A percentile compares a stretch with the other conserved stretches of the same genome.
Evolutionary conservation across 768 basidiomycete genomes (phyloP).

Genomic region (Gloeostereum incarnatum): DNA sequence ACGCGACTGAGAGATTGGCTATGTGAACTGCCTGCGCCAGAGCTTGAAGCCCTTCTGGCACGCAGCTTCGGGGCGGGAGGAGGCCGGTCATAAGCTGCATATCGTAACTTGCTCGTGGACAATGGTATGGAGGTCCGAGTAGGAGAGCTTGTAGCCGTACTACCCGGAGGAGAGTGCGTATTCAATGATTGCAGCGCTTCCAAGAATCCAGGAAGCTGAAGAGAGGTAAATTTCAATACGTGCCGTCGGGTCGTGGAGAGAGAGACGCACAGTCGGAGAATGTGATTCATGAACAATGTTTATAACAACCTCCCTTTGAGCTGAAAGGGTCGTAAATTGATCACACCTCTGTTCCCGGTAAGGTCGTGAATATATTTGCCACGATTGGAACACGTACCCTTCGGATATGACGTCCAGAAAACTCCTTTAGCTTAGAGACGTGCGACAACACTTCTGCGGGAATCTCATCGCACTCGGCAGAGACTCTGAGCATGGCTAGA

Average conservation of each 20-base stretch:
- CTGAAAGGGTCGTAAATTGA: constrained; percentile 47
- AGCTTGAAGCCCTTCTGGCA: constrained; percentile 21
- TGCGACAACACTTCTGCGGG: constrained; percentile 31
- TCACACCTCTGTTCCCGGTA: constrained; percentile 51
- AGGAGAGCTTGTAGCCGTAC: constrained; percentile 9
- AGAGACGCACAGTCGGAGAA: constrained; percentile 45
- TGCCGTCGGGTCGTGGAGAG: constrained; percentile 3
- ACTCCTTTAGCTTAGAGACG: constrained; percentile 34
- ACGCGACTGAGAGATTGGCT: neutral
- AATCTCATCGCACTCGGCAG: constrained; percentile 47
- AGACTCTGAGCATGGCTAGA: constrained; percentile 60
- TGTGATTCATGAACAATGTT: constrained; percentile 36
- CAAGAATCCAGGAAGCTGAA: constrained; percentile 67
- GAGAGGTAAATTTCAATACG: constrained; percentile 1
- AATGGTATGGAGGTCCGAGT: constrained; percentile 15
- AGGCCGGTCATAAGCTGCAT: constrained; percentile 63
- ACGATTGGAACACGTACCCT: constrained; percentile 28
- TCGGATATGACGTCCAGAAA: constrained; percentile 45
- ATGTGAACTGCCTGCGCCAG: constrained; percentile 5
- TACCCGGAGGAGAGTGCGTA: constrained; percentile 3
- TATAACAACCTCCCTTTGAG: constrained; percentile 33
- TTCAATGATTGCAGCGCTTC: constrained; percentile 30
- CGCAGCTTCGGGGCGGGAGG: constrained; percentile 36
- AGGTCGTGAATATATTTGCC: constrained; percentile 5
- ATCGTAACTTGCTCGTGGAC: constrained; percentile 47